Base-by-base conservation (phyloP, 306 rosid species). In the Sicyos edulis region DNA sequence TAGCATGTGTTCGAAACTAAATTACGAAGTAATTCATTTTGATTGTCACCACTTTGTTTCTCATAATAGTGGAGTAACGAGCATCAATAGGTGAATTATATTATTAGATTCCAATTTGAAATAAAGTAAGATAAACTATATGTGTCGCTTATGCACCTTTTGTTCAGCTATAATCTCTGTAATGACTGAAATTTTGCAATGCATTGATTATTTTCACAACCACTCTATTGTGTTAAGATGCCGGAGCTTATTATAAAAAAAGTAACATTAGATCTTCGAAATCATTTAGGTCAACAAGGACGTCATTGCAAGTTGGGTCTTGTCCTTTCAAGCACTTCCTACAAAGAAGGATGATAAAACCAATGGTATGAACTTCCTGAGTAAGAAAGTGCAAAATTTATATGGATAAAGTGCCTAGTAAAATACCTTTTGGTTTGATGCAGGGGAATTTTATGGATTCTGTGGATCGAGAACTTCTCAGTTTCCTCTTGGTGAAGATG, bases 391-490 rank as follows among this genome's bases (percentile, higher is more conserved):
- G 55, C 12, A 45, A 20, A 45, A 67, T 21, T 67, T 45, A 47
- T 20, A 45, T 67, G 69, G 37, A 10, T 47, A 34, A 74, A 68
- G 61, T 57, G 47, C 17, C n/a, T 54, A 32, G 4, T 12, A 32
- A 53, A 74, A 9, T 56, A 26, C 57, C 60, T 72, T 63, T 76
- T 68, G 45, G 70, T 52, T 78, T 83, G 77, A 1, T 83, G 89
- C 86, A 92, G 96, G 96, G 26, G 80, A 83, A 50, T 90, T 92
- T 80, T 88, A 81, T 79, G 98, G 96, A 10, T 90, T 92, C 76
- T 87, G 80, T 77, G 98, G 98, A 50, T 90, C 96, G 11, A 86
- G 85, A 84, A 75, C 79, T 32, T 82, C 93, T 19, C 90, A 87
- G 67, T 92, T 92, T 83, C 86, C 86, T 80, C 77, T 82, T 3